phyloP scores from a whole-genome alignment of 2,329 filamentous ascomycete genomes.

The Davidsoniella eucalypti region DNA sequence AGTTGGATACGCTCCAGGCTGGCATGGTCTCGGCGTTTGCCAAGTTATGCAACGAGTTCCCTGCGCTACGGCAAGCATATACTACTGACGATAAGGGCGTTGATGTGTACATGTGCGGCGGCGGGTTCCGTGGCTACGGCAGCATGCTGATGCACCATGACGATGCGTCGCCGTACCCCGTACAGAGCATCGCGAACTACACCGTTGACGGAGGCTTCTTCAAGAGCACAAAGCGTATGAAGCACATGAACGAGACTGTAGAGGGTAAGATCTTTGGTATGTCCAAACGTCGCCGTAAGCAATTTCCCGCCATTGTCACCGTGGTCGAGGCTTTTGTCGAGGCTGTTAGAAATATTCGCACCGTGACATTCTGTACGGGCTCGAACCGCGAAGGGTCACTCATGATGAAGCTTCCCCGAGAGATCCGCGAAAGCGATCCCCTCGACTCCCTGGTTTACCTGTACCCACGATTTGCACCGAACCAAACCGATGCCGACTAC shows the following conservation, averaged over 20 bases:
- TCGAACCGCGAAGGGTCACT: slow-evolving; percentile 75
- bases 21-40: slow-evolving; percentile 45
- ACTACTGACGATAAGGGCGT: slow-evolving; percentile 26
- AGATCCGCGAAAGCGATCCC: slow-evolving; percentile 48
- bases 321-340: slow-evolving; percentile 60
- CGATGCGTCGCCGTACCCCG: slow-evolving; percentile 59
- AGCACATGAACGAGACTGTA: slow-evolving; percentile 30
- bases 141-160: slow-evolving; percentile 75
- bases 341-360: slow-evolving; percentile 52
- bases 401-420: slow-evolving; percentile 47
- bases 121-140: slow-evolving; percentile 80
- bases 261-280: slow-evolving; percentile 54
- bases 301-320: slow-evolving; percentile 70
- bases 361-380: slow-evolving; percentile 71
- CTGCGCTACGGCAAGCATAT: slow-evolving; percentile 26
- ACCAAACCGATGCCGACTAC: slow-evolving; percentile 14
- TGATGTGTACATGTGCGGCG: slow-evolving; percentile 72
- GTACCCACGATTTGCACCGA: slow-evolving; percentile 1
- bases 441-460: slow-evolving; percentile 27
- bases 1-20: slow-evolving; percentile 36
- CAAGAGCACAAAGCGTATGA: slow-evolving; percentile 33
- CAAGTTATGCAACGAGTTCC: slow-evolving; percentile 31
- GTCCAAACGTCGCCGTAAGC: slow-evolving; percentile 59
- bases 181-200: slow-evolving; percentile 70
- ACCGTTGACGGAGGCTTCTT: slow-evolving; percentile 47